Percentiles rank a stretch among this genome's conserved stretches.
Conservation (phyloP, 2,329 filamentous ascomycete species). For the Allantophomopsis lycopodina region DNA sequence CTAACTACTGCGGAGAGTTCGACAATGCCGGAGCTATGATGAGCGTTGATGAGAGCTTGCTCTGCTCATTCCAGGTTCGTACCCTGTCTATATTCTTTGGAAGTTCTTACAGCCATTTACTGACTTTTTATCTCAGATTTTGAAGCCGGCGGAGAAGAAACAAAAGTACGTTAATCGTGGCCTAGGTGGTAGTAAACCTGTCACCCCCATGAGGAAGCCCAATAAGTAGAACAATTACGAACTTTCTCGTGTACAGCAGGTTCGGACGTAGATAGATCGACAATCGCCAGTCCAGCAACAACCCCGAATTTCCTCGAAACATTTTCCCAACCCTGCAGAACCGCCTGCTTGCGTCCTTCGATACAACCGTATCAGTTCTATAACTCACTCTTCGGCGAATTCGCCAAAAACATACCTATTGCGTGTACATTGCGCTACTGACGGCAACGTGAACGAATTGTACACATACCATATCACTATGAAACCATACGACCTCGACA, state of each 20-base stretch:
- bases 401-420: constrained; percentile 15
- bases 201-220: constrained; percentile 58
- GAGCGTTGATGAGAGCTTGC: constrained; percentile 95
- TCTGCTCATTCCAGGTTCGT: constrained; percentile 93
- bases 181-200: constrained; percentile 56
- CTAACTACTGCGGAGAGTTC: constrained; percentile 99
- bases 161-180: constrained; percentile 92
- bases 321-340: constrained; percentile 5
- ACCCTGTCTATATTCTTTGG: not conserved
- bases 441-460: constrained; percentile 8
- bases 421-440: constrained; percentile 9
- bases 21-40: constrained; percentile 99
- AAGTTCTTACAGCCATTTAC: not conserved
- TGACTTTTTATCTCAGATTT: constrained; percentile 46
- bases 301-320: not conserved
- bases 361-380: not conserved
- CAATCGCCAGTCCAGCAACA: constrained; percentile 1
- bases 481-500: constrained; percentile 11
- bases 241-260: constrained; percentile 65
- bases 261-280: constrained; percentile 78
- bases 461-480: constrained; percentile 11
- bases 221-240: constrained; percentile 62
- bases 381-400: constrained; percentile 4
- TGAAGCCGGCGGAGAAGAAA: constrained; percentile 99
- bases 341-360: constrained; percentile 4